Percentiles rank a stretch among this genome's conserved stretches.
Evolutionary conservation across 352 stramenopile species (phyloP).

Genomic region (Globisporangium polare): DNA sequence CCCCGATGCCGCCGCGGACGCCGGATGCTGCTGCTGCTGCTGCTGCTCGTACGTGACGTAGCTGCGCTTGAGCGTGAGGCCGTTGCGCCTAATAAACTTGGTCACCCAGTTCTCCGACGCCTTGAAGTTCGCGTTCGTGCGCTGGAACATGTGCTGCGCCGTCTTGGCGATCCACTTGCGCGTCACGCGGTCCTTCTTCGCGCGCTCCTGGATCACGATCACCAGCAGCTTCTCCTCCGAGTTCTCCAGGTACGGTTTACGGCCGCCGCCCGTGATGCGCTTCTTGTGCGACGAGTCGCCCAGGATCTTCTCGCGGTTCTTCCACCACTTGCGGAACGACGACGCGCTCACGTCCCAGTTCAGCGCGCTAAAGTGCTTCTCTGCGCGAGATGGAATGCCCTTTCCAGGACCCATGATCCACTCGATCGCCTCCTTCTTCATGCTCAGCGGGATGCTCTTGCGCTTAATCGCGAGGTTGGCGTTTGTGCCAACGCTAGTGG

Average conservation of each 20-base stretch:
- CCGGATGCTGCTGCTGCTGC: constrained; percentile 16
- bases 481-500: background rate
- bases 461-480: constrained; percentile 31
- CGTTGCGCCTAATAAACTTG: constrained; percentile 80
- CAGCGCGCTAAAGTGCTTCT: constrained; percentile 69
- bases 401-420: constrained; percentile 76
- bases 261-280: constrained; percentile 60
- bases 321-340: constrained; percentile 84
- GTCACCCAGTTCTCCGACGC: constrained; percentile 81
- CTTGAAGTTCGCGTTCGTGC: constrained; percentile 65
- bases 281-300: constrained; percentile 67
- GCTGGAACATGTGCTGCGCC: constrained; percentile 82
- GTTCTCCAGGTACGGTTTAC: constrained; percentile 68
- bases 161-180: constrained; percentile 84
- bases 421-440: constrained; percentile 82
- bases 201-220: constrained; percentile 68
- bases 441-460: constrained; percentile 76
- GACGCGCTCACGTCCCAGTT: constrained; percentile 77
- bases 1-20: background rate
- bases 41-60: constrained; percentile 69
- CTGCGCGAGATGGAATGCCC: constrained; percentile 58
- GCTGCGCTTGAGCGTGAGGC: constrained; percentile 71
- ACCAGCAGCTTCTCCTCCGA: constrained; percentile 71
- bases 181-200: constrained; percentile 76
- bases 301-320: constrained; percentile 79